A percentile compares a stretch with the other conserved stretches of the same genome.
Evolutionary conservation across 2,329 filamentous ascomycete species (phyloP).

Genomic region (Calonectria hawksworthii): DNA sequence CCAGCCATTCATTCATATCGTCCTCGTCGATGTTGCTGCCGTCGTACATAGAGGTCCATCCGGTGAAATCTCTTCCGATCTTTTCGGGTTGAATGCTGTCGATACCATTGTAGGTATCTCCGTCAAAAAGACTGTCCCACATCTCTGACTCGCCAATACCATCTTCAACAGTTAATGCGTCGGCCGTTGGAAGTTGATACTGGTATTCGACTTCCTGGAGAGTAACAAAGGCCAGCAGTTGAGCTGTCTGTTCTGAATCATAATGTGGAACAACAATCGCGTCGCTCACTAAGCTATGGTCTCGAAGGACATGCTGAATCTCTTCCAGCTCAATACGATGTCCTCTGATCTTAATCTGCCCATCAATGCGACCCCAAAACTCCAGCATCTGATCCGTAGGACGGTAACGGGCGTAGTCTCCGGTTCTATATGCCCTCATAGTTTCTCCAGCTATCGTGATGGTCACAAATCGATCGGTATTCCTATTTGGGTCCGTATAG

Average conservation of each 20-base stretch:
- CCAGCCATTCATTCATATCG: constrained; percentile 51
- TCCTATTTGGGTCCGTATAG: background rate
- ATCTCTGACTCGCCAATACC: background rate
- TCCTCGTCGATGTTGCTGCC: constrained; percentile 41
- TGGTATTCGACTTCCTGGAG: background rate
- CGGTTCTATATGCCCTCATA: constrained; percentile 57
- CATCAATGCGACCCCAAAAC: constrained; percentile 67
- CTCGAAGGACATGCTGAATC: constrained; percentile 37
- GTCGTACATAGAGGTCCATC: constrained; percentile 52
- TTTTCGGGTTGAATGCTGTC: constrained; percentile 16
- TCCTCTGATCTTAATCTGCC: constrained; percentile 71
- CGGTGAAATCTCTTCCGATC: constrained; percentile 47
- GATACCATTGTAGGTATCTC: constrained; percentile 31
- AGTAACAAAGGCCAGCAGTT: constrained; percentile 25
- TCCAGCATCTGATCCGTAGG: constrained; percentile 53
- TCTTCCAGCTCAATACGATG: constrained; percentile 65
- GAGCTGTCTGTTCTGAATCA: background rate
- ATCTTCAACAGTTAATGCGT: constrained; percentile 6
- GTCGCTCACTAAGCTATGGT: constrained; percentile 17
- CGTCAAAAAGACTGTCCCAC: constrained; percentile 39
- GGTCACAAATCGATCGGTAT: background rate
- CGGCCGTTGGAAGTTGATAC: background rate
- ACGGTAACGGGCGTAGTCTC: constrained; percentile 60
- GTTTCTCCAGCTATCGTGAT: background rate
- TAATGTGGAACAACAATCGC: background rate